These are phyloP conservation scores for Cordia subcordata DNA, from an alignment of 257 asterid species.

Conservation along the genomic window DNA sequence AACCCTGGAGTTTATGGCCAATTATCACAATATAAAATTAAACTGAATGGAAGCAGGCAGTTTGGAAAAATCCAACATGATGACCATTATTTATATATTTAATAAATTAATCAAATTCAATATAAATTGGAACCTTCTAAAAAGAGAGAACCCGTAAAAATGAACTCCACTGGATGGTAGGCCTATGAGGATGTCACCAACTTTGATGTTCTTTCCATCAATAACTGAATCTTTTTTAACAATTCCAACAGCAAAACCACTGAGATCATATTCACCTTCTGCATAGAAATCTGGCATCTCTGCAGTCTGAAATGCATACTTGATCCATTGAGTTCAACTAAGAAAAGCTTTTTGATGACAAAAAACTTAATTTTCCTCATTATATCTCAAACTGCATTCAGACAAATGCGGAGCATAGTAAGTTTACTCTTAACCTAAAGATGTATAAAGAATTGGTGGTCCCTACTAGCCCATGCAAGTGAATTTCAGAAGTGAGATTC, in stretches of 20 bases:
- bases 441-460: no score
- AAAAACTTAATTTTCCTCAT: no score
- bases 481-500: no score
- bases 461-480: no score
- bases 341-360: no score
- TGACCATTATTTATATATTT: neutral
- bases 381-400: no score
- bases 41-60: neutral
- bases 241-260: slow-evolving; percentile 92
- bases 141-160: slow-evolving; percentile 89
- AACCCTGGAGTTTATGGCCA: slow-evolving; percentile 41
- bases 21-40: neutral
- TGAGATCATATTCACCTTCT: slow-evolving; percentile 88
- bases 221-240: slow-evolving; percentile 73
- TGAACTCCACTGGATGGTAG: slow-evolving; percentile 97
- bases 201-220: slow-evolving; percentile 66
- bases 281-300: slow-evolving; percentile 98
- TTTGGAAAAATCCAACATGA: no score
- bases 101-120: neutral
- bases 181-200: slow-evolving; percentile 81
- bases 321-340: slow-evolving; percentile 9
- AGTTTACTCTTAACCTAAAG: no score
- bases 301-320: slow-evolving; percentile 64
- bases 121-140: slow-evolving; percentile 54
- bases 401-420: no score